Conservation (phyloP, 768 basidiomycete species). For the Kwoniella sp. region DNA sequence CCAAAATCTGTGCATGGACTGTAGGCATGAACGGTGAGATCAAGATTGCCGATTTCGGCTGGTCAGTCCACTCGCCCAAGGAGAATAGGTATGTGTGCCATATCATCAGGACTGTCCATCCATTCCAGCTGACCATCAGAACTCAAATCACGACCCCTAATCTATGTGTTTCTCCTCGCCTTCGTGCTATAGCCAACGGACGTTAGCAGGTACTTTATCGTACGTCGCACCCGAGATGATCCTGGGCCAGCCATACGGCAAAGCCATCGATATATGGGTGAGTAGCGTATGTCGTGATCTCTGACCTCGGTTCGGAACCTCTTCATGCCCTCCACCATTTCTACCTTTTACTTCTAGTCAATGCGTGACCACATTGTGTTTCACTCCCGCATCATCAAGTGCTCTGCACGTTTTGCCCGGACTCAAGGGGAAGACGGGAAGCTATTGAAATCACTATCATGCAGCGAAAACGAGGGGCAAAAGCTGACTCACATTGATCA, state of each 20-base stretch:
- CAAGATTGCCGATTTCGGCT: conserved; percentile 98
- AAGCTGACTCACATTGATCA: too few relatives aligned
- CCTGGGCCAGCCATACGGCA: conserved; percentile 81
- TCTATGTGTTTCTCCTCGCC: too few relatives aligned
- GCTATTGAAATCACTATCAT: too few relatives aligned
- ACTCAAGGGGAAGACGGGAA: too few relatives aligned
- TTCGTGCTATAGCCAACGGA: conserved; percentile 70
- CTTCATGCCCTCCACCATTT: not conserved
- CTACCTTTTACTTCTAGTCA: too few relatives aligned
- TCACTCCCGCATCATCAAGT: too few relatives aligned
- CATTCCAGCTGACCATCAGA: not conserved
- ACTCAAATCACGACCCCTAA: too few relatives aligned
- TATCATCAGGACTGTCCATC: not conserved
- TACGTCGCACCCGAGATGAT: conserved; percentile 99
- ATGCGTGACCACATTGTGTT: too few relatives aligned
- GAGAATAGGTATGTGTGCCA: conserved; percentile 37
- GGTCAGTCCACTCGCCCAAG: conserved; percentile 63
- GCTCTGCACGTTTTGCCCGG: too few relatives aligned
- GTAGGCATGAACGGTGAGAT: conserved; percentile 78
- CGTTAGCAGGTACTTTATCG: conserved; percentile 91
- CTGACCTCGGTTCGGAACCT: too few relatives aligned
- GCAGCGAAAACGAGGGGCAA: too few relatives aligned
- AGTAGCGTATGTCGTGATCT: not conserved
- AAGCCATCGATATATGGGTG: conserved; percentile 87
- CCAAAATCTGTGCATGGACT: too few relatives aligned